Base-by-base conservation (phyloP, 1,139 yeast species). In the Nakaseomyces uthaithaninus region DNA sequence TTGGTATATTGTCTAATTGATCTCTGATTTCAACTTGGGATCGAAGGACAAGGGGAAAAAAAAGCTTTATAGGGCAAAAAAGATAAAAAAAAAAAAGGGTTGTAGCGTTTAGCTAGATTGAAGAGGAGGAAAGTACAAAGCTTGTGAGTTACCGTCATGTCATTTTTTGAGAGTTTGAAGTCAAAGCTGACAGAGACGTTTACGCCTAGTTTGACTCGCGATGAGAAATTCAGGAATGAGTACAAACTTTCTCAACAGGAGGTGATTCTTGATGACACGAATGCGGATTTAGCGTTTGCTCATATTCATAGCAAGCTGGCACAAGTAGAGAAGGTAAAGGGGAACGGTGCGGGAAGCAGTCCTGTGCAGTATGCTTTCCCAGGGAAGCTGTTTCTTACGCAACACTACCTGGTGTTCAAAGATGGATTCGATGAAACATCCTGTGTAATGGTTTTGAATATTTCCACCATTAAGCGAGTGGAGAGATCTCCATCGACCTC, bases 401-500 rank as follows among this genome's bases (percentile, higher is more conserved):
- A 76, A 42, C 84, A 82, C 47, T 91, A 78, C 57, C 57, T 91
- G 38, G 75, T 85, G 24, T 87, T 87, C 56, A 69, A 75, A 42
- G 86, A 85, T 53, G 72, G 75, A 3, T 77, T 75, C 48, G 94
- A 86, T 54, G 68, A 71, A 35, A 71, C 78, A 43, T 74, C 78
- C 42, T 83, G 93, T 55, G 71, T 77, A 8, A 75, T 89, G 55
- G 71, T 72, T 2, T 54, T 91, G 36, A 94, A 93, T 47, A 64
- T 91, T 37, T 77, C 91, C 7, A 75, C 95, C 1, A 66, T 93
- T 27, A 79, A 83, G 54, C 80, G 87, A 48, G 94, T 91, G 19
- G 96, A 91, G 59, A 69, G 97, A 41, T 69, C 86, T 20, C 91
- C 93, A 2, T 72, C 86, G 2, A 72, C 76, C 42, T 72, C 84